Evolutionary conservation across 2,329 filamentous ascomycete species (phyloP).

Genomic region (Cordyceps fumosorosea): DNA sequence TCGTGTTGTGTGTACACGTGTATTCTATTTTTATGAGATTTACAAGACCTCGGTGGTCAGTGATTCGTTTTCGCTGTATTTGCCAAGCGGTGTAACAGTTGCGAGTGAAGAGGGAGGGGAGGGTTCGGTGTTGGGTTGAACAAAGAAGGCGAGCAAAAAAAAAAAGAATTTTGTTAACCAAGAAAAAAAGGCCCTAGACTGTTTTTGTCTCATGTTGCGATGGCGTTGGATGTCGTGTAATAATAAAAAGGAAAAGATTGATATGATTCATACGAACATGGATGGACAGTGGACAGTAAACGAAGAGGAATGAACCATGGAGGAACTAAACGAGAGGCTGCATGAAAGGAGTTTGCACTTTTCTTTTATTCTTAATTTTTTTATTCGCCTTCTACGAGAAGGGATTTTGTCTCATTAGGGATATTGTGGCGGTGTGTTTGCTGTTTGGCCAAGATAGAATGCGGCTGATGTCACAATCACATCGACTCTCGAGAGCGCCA

Average conservation of each 20-base stretch:
- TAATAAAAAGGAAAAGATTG: too few relatives aligned
- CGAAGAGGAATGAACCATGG: too few relatives aligned
- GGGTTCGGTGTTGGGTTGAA: background rate
- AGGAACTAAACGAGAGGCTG: too few relatives aligned
- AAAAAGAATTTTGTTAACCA: too few relatives aligned
- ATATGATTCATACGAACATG: too few relatives aligned
- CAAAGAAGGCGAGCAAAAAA: background rate
- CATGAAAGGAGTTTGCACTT: background rate
- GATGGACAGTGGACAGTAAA: too few relatives aligned
- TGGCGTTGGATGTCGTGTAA: too few relatives aligned
- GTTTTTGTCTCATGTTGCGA: background rate
- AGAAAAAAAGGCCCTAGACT: background rate
- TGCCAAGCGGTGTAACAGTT: background rate
- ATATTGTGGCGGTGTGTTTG: constrained; percentile 4
- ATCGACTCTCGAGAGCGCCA: background rate
- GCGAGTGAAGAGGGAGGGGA: background rate
- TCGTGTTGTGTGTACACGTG: too few relatives aligned
- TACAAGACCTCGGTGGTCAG: too few relatives aligned
- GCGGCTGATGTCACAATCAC: constrained; percentile 10
- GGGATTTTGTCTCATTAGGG: background rate
- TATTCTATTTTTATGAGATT: too few relatives aligned
- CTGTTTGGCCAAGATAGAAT: background rate
- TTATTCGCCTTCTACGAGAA: background rate
- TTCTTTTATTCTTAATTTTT: background rate
- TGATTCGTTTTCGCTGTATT: background rate